A percentile compares a stretch with the other conserved stretches of the same genome.
phyloP scores from a whole-genome alignment of 768 basidiomycete genomes.

The Russula earlei region DNA sequence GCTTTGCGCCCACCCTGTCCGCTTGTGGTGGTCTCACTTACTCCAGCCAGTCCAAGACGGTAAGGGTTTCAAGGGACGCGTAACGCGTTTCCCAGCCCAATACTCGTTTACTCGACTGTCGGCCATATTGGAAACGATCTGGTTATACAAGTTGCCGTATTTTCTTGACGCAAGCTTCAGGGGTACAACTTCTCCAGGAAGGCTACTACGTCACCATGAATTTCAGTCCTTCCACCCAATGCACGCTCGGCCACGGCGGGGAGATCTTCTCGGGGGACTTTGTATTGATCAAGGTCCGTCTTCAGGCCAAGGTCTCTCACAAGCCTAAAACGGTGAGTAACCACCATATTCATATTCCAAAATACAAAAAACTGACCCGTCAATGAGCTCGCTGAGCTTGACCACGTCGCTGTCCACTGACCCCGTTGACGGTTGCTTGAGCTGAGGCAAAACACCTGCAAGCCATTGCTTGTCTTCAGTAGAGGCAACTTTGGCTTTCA shows the following conservation, averaged over 20 bases:
- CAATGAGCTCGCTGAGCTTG: constrained; percentile 44
- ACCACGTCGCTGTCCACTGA: constrained; percentile 54
- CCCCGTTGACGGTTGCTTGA: constrained; percentile 52
- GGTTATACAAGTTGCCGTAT: background rate
- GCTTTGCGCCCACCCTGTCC: too few species aligned
- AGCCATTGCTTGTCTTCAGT: constrained; percentile 55
- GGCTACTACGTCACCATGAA: constrained; percentile 35
- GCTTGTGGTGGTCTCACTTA: too few species aligned
- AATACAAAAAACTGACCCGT: constrained; percentile 33
- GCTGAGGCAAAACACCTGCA: constrained; percentile 46
- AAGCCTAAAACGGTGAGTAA: constrained; percentile 34
- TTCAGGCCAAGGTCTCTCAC: constrained; percentile 50
- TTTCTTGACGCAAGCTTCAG: background rate
- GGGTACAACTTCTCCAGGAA: constrained; percentile 41
- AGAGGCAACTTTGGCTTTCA: constrained; percentile 49
- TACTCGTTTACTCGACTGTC: background rate
- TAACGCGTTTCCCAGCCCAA: too few species aligned
- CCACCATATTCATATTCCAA: background rate
- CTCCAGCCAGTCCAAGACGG: too few species aligned
- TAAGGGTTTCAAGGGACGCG: too few species aligned
- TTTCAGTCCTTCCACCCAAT: constrained; percentile 35
- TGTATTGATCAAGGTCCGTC: constrained; percentile 48
- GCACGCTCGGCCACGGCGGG: constrained; percentile 42
- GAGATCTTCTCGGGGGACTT: constrained; percentile 50
- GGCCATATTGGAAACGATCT: background rate